Evolutionary conservation across 2,329 filamentous ascomycete genomes (phyloP), one percentile per base, ranked within the genome.

Genomic region (Chaetomium strumarium): DNA sequence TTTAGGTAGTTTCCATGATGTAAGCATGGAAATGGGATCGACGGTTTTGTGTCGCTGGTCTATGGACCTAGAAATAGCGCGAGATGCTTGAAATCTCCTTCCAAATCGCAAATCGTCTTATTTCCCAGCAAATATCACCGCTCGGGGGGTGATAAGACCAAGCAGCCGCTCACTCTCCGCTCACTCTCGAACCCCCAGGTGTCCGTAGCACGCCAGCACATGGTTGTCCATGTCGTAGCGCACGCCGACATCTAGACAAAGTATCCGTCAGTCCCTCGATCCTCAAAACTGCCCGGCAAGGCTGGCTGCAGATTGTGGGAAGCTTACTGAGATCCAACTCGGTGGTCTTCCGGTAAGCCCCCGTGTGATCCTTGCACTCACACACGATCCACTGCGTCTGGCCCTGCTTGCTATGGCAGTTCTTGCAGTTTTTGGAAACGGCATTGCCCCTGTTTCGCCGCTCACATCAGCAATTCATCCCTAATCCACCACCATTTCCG

Each of bases 221-320:
- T 51, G 36, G 30, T 3, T 11, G 16, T 41, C 37, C 49, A 17
- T 24, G 36, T 51, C 43, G 19, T 51, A 51, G 49, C 49, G 42
- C 19, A 51, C 17, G 13, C 49, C 36, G 4, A 30, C 19, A 37
- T 51, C 49, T 51, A 14, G 3, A 4, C 5, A 2, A 10, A 17
- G 8, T 11, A n/a, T 24, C 10, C 0, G 13, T 42, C 17, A 49
- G 39, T 13, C 16, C 7, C 12, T 17, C 9, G 6, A 9, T 10
- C 16, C 11, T 16, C n/a, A 2, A 10, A 29, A n/a, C n/a, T n/a
- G n/a, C n/a, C 19, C 12, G 8, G 37, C n/a, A 39, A 39, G 37
- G 33, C 33, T 5, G 14, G 4, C 33, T 34, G 14, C 14, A 24
- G 24, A 24, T 34, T 34, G 33, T 34, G 33, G 33, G 33, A 39